Base-by-base conservation (phyloP, 345 rosid genomes). In the Brassica incana region DNA sequence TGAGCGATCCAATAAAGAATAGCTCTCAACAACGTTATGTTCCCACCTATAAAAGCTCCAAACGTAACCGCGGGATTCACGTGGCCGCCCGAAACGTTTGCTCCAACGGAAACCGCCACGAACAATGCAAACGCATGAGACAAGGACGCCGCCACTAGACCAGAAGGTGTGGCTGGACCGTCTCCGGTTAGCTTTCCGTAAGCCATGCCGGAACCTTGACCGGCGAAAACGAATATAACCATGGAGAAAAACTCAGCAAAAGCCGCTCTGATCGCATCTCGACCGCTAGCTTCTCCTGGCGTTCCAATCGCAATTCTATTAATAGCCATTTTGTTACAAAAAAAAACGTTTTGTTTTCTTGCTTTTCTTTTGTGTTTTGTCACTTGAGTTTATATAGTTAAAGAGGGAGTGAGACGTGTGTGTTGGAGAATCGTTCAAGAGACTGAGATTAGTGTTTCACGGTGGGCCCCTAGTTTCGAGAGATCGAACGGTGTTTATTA, bases 61-160 rank as follows among this genome's bases (percentile, higher is more conserved):
- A 93, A 91, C 8, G 98, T 93, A 36, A 93, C 97, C 5, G 98
- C 98, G 0, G 97, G 98, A 67, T 93, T 93, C 71, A 93, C 98
- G 36, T 91, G 98, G 1, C 98, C 98, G 0, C 95, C 98, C 0
- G 97, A 93, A 80, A 93, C 85, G 83, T 87, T 93, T 2, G 95
- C 95, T 0, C 89, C 90, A 1, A 88, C 97, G 0, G 97, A 78
- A 20, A 91, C 93, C 27, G 91, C 97, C 30, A 93, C 98, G 20
- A 93, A 81, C 3, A 93, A 91, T 1, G 82, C 95, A 40, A 93
- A 90, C 29, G 87, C 92, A 14, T 93, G 98, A 38, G 95, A 86
- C 48, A 93, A 71, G 2, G 98, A 74, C 6, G 98, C 97, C 0
- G 92, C 86, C 18, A 93, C 78, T 0, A 93, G 85, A 0, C 98